Conservation (phyloP, 768 basidiomycete species). For the Mycena indigotica region DNA sequence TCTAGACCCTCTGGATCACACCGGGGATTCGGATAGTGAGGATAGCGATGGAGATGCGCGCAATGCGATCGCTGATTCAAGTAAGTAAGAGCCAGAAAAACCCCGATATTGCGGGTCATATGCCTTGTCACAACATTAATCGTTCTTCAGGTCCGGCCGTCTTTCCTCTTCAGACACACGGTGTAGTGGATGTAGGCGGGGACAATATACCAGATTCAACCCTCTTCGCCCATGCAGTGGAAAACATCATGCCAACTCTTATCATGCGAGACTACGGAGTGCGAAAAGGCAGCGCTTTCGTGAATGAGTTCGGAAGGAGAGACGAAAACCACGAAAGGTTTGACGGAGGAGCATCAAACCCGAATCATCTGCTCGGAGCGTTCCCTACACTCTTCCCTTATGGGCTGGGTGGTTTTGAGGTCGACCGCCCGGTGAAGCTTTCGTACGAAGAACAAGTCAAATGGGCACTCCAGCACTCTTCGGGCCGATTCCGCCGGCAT, state of each 20-base stretch:
- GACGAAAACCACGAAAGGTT: conserved; percentile 17
- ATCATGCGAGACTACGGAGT: conserved; percentile 7
- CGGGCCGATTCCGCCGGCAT: conserved; percentile 26
- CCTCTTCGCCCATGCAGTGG: not conserved
- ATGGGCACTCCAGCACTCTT: conserved; percentile 33
- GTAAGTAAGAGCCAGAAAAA: not conserved
- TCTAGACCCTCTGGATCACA: no score
- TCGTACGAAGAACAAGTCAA: conserved; percentile 31
- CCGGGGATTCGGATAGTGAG: no score
- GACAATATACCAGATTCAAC: not conserved
- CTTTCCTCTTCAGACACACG: conserved; percentile 3
- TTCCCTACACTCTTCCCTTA: conserved; percentile 40
- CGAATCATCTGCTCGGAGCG: conserved; percentile 32
- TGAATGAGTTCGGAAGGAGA: conserved; percentile 32
- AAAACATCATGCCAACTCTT: not conserved
- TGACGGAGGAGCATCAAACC: conserved; percentile 27
- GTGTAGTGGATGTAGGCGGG: not conserved
- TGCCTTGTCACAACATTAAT: no score
- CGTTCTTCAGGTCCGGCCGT: not conserved
- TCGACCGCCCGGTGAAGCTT: conserved; percentile 13
- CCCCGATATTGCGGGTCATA: no score
- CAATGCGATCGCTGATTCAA: no score
- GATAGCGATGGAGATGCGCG: no score
- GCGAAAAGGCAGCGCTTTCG: conserved; percentile 22
- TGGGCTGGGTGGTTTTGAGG: conserved; percentile 36